Conservation (phyloP, 2,329 filamentous ascomycete genomes). For the Diaporthe nobilis region DNA sequence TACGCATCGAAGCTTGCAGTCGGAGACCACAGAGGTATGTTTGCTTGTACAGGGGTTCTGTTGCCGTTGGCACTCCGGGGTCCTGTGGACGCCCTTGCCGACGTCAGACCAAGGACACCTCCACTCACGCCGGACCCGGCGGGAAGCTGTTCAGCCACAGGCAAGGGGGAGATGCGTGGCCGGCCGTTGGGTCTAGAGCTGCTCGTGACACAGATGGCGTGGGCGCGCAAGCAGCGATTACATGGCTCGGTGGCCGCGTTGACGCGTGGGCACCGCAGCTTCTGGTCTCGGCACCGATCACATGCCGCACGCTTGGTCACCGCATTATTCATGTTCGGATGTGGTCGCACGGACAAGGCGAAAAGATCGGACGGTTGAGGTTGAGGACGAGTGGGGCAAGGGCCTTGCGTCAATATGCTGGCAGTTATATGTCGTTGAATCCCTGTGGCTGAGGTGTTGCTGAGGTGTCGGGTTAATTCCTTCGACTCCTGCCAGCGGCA, state of each 20-base stretch:
- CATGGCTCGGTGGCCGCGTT: not conserved
- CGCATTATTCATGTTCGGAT: not conserved
- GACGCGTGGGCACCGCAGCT: conserved; percentile 4
- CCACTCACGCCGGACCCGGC: not conserved
- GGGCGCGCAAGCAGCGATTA: not conserved
- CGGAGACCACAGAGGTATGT: not conserved
- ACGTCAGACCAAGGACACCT: not conserved
- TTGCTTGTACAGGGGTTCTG: not conserved
- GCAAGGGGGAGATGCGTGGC: not conserved
- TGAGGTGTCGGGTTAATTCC: too few species aligned
- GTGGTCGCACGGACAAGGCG: not conserved
- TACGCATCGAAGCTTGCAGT: not conserved
- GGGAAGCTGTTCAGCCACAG: not conserved
- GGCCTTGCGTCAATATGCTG: not conserved
- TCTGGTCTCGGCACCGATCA: conserved; percentile 3
- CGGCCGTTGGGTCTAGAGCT: conserved; percentile 2
- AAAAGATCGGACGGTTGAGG: not conserved
- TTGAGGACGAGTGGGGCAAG: not conserved
- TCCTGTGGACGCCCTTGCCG: not conserved
- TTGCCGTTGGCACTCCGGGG: not conserved
- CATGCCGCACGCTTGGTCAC: not conserved
- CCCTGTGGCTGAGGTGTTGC: not conserved
- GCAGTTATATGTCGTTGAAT: not conserved
- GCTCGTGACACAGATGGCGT: not conserved
- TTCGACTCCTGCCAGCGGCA: not conserved